Conservation (phyloP, 2,329 filamentous ascomycete species). For the Talaromyces sp. region DNA sequence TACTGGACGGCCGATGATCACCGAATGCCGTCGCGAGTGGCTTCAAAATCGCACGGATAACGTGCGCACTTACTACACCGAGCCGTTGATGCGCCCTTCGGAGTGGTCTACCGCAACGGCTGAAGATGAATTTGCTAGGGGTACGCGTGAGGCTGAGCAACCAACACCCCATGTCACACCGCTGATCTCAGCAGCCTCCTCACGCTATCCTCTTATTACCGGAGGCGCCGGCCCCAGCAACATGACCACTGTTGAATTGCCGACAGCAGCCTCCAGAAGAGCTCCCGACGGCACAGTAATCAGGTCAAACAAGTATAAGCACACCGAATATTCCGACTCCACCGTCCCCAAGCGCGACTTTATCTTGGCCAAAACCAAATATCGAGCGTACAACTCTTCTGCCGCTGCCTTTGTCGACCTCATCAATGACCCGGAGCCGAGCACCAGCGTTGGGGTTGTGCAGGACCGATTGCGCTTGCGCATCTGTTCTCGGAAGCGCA, state of each 20-base stretch:
- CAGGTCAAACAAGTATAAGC: constrained; percentile 34
- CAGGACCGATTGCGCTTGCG: constrained; percentile 38
- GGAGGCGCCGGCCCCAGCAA: constrained; percentile 3
- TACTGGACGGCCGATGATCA: constrained; percentile 54
- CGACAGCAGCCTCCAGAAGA: constrained; percentile 19
- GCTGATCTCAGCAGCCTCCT: neutral
- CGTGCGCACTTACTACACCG: constrained; percentile 61
- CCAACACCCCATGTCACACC: neutral
- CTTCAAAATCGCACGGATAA: constrained; percentile 51
- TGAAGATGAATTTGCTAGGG: neutral
- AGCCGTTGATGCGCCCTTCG: constrained; percentile 29
- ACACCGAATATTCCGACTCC: constrained; percentile 32
- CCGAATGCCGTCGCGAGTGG: constrained; percentile 69
- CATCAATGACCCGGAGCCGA: constrained; percentile 33
- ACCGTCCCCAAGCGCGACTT: constrained; percentile 30
- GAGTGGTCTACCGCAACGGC: constrained; percentile 9
- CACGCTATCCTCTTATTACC: neutral
- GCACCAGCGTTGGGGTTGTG: constrained; percentile 22
- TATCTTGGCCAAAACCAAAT: constrained; percentile 41
- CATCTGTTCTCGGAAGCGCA: constrained; percentile 38
- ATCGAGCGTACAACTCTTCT: constrained; percentile 37
- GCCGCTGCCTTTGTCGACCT: constrained; percentile 39
- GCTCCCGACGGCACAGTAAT: constrained; percentile 20
- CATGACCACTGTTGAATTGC: constrained; percentile 1
- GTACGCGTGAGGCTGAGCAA: constrained; percentile 1